These are phyloP conservation scores for Porcisia hertigi DNA, from an alignment of 208 protist species.

Conservation along the genomic window DNA sequence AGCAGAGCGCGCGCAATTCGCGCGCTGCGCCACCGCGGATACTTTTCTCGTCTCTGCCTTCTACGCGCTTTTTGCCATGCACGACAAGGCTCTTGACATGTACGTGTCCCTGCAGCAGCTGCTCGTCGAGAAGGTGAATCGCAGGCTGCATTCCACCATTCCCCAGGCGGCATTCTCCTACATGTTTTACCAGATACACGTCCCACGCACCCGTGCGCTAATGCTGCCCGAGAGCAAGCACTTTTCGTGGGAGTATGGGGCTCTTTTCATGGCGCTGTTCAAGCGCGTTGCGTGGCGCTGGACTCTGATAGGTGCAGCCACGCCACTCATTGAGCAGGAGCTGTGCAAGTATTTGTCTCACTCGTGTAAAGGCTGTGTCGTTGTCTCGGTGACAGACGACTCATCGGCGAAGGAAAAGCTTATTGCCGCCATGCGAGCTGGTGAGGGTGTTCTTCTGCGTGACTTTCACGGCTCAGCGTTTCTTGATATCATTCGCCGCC, in stretches of 20 bases:
- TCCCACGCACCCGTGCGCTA: slow-evolving; percentile 38
- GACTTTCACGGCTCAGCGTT: slow-evolving; percentile 40
- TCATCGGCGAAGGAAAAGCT: slow-evolving; percentile 41
- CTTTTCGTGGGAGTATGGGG: slow-evolving; percentile 28
- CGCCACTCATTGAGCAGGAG: slow-evolving; percentile 40
- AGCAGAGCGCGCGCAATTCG: slow-evolving; percentile 22
- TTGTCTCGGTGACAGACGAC: slow-evolving; percentile 57
- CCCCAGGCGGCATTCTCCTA: slow-evolving; percentile 25
- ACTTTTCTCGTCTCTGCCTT: slow-evolving; percentile 68
- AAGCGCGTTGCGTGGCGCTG: slow-evolving; percentile 61
- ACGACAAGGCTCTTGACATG: slow-evolving; percentile 12
- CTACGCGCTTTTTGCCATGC: slow-evolving; percentile 52
- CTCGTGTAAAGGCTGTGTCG: slow-evolving; percentile 53
- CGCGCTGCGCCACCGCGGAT: slow-evolving; percentile 52
- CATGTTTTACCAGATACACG: slow-evolving; percentile 58
- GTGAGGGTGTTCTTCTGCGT: slow-evolving; percentile 72
- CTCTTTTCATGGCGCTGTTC: slow-evolving; percentile 27
- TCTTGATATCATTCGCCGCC: slow-evolving; percentile 34
- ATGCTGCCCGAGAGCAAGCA: slow-evolving; percentile 27
- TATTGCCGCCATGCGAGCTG: slow-evolving; percentile 47
- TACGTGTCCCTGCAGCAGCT: slow-evolving; percentile 14
- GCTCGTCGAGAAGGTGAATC: slow-evolving; percentile 12
- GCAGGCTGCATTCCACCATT: slow-evolving; percentile 14
- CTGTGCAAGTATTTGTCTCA: slow-evolving; percentile 48
- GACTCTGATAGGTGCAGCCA: slow-evolving; percentile 65